phyloP scores from a whole-genome alignment of 2,329 filamentous ascomycete species.

The Aureobasidium sp. region DNA sequence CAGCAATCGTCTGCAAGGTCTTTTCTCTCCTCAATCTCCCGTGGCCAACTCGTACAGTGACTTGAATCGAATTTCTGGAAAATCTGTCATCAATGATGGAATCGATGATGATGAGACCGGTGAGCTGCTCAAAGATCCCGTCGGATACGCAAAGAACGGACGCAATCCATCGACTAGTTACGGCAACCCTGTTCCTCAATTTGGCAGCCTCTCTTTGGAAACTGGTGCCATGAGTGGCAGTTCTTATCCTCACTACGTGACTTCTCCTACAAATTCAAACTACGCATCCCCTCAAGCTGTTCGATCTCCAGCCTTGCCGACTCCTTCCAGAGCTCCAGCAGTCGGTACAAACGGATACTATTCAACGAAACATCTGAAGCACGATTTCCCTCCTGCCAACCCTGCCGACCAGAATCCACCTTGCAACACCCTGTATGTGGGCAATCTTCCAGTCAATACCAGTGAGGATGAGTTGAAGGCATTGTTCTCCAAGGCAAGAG shows the following conservation, averaged over 20 bases:
- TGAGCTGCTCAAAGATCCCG: constrained; percentile 63
- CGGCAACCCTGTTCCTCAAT: constrained; percentile 63
- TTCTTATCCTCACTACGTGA: constrained; percentile 29
- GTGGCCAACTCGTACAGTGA: constrained; percentile 64
- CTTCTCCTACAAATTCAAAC: constrained; percentile 49
- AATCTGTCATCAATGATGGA: constrained; percentile 65
- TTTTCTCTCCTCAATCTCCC: constrained; percentile 68
- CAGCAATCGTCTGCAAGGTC: constrained; percentile 49
- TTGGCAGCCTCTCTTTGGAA: constrained; percentile 64
- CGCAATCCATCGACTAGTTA: constrained; percentile 38
- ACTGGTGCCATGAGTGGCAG: constrained; percentile 44
- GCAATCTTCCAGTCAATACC: constrained; percentile 88
- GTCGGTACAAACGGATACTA: constrained; percentile 50
- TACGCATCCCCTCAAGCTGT: constrained; percentile 46
- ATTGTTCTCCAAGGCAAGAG: constrained; percentile 85
- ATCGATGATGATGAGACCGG: constrained; percentile 64
- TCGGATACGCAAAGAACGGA: constrained; percentile 68
- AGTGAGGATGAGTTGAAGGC: constrained; percentile 93
- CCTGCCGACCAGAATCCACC: constrained; percentile 94
- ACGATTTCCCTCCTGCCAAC: constrained; percentile 74
- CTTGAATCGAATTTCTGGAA: constrained; percentile 55
- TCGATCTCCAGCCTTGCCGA: constrained; percentile 41
- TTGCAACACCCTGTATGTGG: constrained; percentile 95
- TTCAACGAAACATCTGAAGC: constrained; percentile 53
- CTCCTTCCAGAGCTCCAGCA: constrained; percentile 32